phyloP scores from a whole-genome alignment of 257 asterid species.

The Ballota nigra region DNA sequence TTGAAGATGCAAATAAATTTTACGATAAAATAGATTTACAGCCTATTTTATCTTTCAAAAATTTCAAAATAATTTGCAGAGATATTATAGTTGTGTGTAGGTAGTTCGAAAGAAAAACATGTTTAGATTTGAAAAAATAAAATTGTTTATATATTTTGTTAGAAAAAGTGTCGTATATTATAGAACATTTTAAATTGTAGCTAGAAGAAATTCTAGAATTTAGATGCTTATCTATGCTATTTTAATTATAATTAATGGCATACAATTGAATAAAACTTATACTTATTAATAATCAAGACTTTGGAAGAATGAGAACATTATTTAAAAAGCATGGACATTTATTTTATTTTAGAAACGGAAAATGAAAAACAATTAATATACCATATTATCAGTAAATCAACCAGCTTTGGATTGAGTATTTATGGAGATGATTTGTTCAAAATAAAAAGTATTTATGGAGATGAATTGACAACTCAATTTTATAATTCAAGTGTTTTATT shows the following conservation, averaged over 20 bases:
- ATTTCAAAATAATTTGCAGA: too few relatives aligned
- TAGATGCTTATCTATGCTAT: not conserved
- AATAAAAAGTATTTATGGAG: conserved; percentile 10
- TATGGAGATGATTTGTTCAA: conserved; percentile 11
- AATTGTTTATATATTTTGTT: too few relatives aligned
- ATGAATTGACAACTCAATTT: conserved; percentile 13
- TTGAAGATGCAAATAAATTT: too few relatives aligned
- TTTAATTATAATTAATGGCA: not conserved
- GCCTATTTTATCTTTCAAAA: too few relatives aligned
- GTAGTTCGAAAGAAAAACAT: not conserved
- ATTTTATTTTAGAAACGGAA: not conserved
- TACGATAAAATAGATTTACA: too few relatives aligned
- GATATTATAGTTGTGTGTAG: not conserved
- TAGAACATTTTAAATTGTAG: not conserved
- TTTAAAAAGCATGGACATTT: too few relatives aligned
- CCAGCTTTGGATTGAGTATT: conserved; percentile 6
- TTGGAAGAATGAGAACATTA: not conserved
- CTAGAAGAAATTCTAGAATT: not conserved
- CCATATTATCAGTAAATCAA: not conserved
- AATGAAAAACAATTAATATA: not conserved
- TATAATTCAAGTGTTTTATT: not conserved
- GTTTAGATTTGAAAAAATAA: too few relatives aligned
- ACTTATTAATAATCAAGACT: not conserved
- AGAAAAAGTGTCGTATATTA: too few relatives aligned
- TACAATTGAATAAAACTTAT: too few relatives aligned